Percentiles rank a stretch among this genome's conserved stretches.
Evolutionary conservation across 2,329 filamentous ascomycete genomes (phyloP).

Genomic region (Furcasterigmium sp.): DNA sequence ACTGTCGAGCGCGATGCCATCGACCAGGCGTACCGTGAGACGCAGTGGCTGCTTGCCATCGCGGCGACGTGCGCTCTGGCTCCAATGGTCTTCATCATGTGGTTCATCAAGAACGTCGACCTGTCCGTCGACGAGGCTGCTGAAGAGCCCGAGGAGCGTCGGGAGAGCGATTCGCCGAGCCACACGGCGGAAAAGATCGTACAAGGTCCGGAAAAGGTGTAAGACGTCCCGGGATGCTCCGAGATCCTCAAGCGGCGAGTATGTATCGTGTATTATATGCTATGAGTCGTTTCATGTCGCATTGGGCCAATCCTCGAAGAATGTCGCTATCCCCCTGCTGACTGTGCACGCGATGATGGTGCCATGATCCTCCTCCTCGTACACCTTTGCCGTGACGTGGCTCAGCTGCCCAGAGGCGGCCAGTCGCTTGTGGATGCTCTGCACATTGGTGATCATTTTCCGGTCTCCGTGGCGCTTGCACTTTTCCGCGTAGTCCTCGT

Average conservation of each 20-base stretch:
- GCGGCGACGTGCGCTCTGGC: conserved; percentile 12
- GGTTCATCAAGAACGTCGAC: conserved; percentile 13
- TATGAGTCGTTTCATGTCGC: too few relatives aligned
- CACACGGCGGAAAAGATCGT: too few relatives aligned
- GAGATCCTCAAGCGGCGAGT: too few relatives aligned
- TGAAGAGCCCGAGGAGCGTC: too few relatives aligned
- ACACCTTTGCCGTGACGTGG: conserved; percentile 13
- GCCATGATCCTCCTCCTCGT: conserved; percentile 23
- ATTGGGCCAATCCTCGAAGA: conserved; percentile 12
- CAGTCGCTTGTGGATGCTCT: conserved; percentile 14
- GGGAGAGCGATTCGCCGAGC: too few relatives aligned
- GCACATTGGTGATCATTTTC: conserved; percentile 20
- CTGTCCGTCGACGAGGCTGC: too few relatives aligned
- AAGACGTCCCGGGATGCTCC: too few relatives aligned
- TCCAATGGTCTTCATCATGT: conserved; percentile 11
- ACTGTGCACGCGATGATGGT: conserved; percentile 22
- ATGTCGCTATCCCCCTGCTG: conserved; percentile 14
- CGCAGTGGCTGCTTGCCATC: conserved; percentile 19
- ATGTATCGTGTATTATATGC: too few relatives aligned
- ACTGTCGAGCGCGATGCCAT: conserved; percentile 15
- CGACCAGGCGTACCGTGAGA: conserved; percentile 18
- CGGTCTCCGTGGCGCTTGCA: conserved; percentile 6
- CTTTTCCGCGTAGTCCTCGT: conserved; percentile 22
- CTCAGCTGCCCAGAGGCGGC: conserved; percentile 8
- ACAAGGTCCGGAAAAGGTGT: too few relatives aligned